phyloP scores from a whole-genome alignment of 1,284 basidiomycete genomes.

The Trametes pubescens region DNA sequence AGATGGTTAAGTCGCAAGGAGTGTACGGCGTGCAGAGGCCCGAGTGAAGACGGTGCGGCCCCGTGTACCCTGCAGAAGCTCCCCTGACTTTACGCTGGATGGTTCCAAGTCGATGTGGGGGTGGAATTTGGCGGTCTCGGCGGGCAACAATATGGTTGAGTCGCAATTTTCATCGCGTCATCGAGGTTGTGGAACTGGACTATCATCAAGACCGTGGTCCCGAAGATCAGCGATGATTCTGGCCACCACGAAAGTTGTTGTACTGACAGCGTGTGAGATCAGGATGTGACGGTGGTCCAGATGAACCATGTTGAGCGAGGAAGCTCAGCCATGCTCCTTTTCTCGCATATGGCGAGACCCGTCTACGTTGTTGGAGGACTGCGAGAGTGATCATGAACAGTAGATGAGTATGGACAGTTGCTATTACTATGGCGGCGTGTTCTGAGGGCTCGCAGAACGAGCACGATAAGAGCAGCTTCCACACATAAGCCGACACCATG shows the following conservation, averaged over 20 bases:
- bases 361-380: slow-evolving; percentile 24
- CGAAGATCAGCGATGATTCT: not conserved
- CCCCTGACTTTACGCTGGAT: slow-evolving; percentile 6
- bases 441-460: too few relatives aligned
- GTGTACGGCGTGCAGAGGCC: slow-evolving; percentile 19
- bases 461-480: too few relatives aligned
- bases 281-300: slow-evolving; percentile 30
- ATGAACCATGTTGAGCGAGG: slow-evolving; percentile 24
- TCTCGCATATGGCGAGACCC: slow-evolving; percentile 21
- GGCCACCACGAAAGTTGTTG: not conserved
- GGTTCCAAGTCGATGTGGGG: slow-evolving; percentile 17
- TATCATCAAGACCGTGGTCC: slow-evolving; percentile 19
- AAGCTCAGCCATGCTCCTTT: slow-evolving; percentile 16
- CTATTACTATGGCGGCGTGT: slow-evolving; percentile 22
- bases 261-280: slow-evolving; percentile 13
- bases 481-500: too few relatives aligned
- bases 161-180: slow-evolving; percentile 33
- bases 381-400: slow-evolving; percentile 30
- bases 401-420: too few relatives aligned
- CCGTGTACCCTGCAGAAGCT: slow-evolving; percentile 27
- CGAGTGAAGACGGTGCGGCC: slow-evolving; percentile 12
- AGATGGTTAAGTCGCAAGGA: slow-evolving; percentile 26
- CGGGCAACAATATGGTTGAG: slow-evolving; percentile 20
- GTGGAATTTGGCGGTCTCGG: slow-evolving; percentile 8
- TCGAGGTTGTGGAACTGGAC: slow-evolving; percentile 32